These are phyloP conservation scores for Lasiodiplodia sp. DNA, from an alignment of 2,329 filamentous ascomycete genomes.

Conservation along the genomic window DNA sequence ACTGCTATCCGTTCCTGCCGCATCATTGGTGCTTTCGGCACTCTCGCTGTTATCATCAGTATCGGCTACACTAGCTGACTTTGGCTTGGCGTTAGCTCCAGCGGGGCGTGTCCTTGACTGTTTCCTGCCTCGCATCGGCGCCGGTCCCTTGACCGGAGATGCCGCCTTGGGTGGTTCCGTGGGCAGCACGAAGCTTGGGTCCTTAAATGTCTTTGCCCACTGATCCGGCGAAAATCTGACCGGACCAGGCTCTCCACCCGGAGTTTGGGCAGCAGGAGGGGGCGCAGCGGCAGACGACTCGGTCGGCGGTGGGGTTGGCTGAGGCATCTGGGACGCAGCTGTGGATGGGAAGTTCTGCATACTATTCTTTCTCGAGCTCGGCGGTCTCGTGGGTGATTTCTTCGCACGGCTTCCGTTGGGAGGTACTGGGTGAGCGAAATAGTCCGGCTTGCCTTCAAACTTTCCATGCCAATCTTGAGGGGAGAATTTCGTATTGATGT, in stretches of 20 bases:
- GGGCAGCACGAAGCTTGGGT: constrained; percentile 48
- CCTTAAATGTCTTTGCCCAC: constrained; percentile 55
- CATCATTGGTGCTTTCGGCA: constrained; percentile 35
- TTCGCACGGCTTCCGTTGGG: constrained; percentile 37
- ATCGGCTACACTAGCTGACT: constrained; percentile 23
- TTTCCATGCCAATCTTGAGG: constrained; percentile 55
- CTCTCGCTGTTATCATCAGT: constrained; percentile 13
- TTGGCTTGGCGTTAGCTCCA: constrained; percentile 17
- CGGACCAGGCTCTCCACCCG: constrained; percentile 20
- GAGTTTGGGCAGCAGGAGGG: not conserved
- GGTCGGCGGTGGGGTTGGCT: constrained; percentile 30
- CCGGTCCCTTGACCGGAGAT: constrained; percentile 32
- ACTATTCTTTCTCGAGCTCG: constrained; percentile 37
- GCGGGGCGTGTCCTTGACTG: constrained; percentile 11
- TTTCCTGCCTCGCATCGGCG: constrained; percentile 19
- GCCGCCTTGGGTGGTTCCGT: constrained; percentile 32
- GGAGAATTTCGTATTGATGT: constrained; percentile 59
- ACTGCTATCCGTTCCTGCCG: constrained; percentile 39
- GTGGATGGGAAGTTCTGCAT: constrained; percentile 41
- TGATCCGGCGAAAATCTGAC: constrained; percentile 51
- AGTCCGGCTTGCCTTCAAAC: constrained; percentile 52
- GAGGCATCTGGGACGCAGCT: constrained; percentile 38
- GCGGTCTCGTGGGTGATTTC: constrained; percentile 14
- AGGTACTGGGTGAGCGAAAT: constrained; percentile 46
- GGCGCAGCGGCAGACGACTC: not conserved